A percentile compares a stretch with the other conserved stretches of the same genome.
Evolutionary conservation across 108 stramenopile species (phyloP).

Genomic region (Cyclostephanos invisitatus): DNA sequence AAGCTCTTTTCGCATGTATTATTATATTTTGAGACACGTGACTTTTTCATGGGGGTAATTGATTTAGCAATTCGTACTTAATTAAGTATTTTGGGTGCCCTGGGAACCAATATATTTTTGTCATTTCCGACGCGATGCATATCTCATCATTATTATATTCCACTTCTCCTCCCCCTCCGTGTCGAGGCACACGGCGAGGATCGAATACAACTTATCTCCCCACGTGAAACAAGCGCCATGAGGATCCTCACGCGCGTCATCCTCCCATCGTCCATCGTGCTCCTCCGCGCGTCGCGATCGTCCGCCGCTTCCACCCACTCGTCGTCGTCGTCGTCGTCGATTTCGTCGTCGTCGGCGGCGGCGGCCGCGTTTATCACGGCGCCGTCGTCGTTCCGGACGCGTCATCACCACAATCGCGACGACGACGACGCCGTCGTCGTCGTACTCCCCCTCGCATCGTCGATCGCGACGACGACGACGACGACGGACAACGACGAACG

Average conservation of each 20-base stretch:
- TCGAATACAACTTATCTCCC: no score
- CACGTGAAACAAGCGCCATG: not conserved
- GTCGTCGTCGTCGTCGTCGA: not conserved
- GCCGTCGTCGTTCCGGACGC: not conserved
- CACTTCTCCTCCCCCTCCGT: no score
- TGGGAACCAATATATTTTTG: no score
- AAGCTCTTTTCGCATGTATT: no score
- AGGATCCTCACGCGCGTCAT: not conserved
- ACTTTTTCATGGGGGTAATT: no score
- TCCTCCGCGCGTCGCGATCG: not conserved
- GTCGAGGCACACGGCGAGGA: no score
- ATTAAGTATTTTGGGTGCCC: no score
- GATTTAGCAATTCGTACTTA: no score
- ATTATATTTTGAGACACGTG: no score
- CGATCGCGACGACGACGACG: not conserved
- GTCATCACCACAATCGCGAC: not conserved
- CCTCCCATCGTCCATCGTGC: not conserved
- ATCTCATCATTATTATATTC: no score
- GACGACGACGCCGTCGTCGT: not conserved
- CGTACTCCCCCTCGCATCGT: not conserved
- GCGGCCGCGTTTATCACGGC: not conserved
- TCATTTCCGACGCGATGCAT: no score
- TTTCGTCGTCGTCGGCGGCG: not conserved
- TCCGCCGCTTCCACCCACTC: not conserved
- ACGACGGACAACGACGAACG: not conserved